Conservation (phyloP, 2,329 filamentous ascomycete species). For the Xylaria sp. region DNA sequence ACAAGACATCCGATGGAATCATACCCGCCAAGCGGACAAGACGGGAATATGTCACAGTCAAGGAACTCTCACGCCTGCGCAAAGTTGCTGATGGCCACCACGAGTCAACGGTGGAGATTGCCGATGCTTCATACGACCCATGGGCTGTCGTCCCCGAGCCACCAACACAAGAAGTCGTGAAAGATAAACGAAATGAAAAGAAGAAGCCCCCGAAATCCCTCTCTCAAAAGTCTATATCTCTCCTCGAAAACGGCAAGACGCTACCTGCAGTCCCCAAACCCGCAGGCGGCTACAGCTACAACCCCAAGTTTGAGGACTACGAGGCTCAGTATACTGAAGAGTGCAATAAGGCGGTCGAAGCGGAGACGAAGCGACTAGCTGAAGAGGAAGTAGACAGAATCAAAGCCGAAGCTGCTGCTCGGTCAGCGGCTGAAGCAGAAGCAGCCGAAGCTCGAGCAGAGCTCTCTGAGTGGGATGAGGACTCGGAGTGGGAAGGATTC, state of each 20-base stretch:
- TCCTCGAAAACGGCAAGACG: slow-evolving; percentile 83
- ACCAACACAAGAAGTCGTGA: slow-evolving; percentile 44
- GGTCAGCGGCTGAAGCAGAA: slow-evolving; percentile 78
- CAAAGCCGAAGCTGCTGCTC: slow-evolving; percentile 73
- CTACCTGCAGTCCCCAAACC: slow-evolving; percentile 84
- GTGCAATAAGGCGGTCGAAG: slow-evolving; percentile 80
- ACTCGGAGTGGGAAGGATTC: slow-evolving; percentile 90
- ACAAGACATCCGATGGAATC: slow-evolving; percentile 78
- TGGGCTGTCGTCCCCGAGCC: slow-evolving; percentile 69
- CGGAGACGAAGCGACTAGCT: slow-evolving; percentile 78
- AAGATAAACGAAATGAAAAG: slow-evolving; percentile 58
- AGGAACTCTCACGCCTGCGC: slow-evolving; percentile 82
- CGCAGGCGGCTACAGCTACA: slow-evolving; percentile 88
- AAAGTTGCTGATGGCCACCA: slow-evolving; percentile 80
- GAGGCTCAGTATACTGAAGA: slow-evolving; percentile 78
- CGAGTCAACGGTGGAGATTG: slow-evolving; percentile 63
- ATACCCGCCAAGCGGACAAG: slow-evolving; percentile 79
- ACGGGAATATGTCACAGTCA: slow-evolving; percentile 82
- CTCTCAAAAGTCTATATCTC: slow-evolving; percentile 79
- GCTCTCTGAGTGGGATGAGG: slow-evolving; percentile 80
- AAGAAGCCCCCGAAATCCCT: slow-evolving; percentile 80
- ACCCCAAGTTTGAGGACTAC: slow-evolving; percentile 89
- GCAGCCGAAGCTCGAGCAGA: slow-evolving; percentile 75
- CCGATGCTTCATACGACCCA: slow-evolving; percentile 79
- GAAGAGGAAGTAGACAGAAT: slow-evolving; percentile 74